Base-by-base conservation (phyloP, 306 rosid genomes). In the Neltuma alba region DNA sequence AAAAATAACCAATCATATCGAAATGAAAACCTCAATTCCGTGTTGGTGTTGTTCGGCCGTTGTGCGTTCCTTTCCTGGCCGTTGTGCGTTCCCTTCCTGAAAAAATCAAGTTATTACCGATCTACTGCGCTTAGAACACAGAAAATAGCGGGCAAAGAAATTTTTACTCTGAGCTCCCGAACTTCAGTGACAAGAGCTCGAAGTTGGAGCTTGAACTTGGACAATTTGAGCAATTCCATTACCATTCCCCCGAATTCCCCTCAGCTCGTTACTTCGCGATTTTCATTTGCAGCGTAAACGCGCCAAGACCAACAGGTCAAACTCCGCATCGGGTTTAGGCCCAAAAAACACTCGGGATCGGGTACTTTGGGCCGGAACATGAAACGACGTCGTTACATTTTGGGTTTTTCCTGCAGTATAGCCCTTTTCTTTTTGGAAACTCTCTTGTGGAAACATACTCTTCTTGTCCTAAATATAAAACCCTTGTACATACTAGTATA, bases 181-280 rank as follows among this genome's bases (percentile, higher is more conserved):
- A 87, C 86, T 87, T 92, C 95, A 57, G 91, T 25, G 74, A 89
- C 63, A 36, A 89, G 86, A 21, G 93, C 55, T 72, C 83, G 93
- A 50, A 92, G 89, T 77, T 88, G 95, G 76, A 90, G 93, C 86
- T 83, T 92, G 86, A 92, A 86, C 90, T 90, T 92, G 15, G 95
- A 92, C 34, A 92, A 76, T 82, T 81, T 88, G 10, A 90, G 95
- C 81, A 90, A 72, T 67, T 85, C 97, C 95, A 90, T 92, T 66
- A 20, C 66, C 33, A 31, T 15, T 82, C 76, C 33, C 31, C 21
- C 13, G 48, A 10, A 13, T 11, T 13, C 52, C 52, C 63, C 25
- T 36, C 40, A 47, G 27, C 31, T 23, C 34, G 58, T 9, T 42
- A 65, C 7, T 8, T 3, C 36, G 5, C 31, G 44, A 16, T 2